Base-by-base conservation (phyloP, 106 monocot species). In the Hemerocallis citrina region DNA sequence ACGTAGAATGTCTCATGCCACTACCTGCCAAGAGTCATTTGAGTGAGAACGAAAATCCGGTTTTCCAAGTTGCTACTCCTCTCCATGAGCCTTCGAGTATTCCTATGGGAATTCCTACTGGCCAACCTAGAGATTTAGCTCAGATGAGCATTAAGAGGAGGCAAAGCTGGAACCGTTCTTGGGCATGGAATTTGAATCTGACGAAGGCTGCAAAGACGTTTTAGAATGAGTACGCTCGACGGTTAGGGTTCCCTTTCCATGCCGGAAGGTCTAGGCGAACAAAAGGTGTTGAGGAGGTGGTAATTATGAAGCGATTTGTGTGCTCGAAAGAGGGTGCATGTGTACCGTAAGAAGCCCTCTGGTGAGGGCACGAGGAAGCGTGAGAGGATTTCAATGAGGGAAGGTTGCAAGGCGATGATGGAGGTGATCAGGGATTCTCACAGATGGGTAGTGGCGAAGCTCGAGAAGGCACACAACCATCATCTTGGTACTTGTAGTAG, bases 351-450 rank as follows among this genome's bases (percentile, higher is more conserved):
- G 65, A 92, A 86, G 55, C 55, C 66, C 1, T 65, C 84, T 2
- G 48, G 48, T 41, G 85, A 91, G 63, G 79, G 82, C 38, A 72
- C 74, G 1, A 84, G 78, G 64, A 92, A 87, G 64, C 77, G 92
- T 3, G 86, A 92, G 45, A 40, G 84, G 27, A 81, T 81, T 6
- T 92, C 92, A 5, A 92, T 92, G 83, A 70, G 92, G 34, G 88
- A 92, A 66, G 92, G 87, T 65, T 92, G 92, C 75, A 83, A 84
- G 49, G 92, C 92, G 12, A 84, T 92, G 79, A 84, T 92, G 92
- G 92, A 92, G 71, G 92, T 92, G 4, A 84, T 92, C 40, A 56
- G 92, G 36, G 87, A 84, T 34, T 51, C 70, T 47, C 65, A 78
- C 43, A 30, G 74, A 5, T 92, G 92, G 92, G 76, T 92, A 4